A percentile compares a stretch with the other conserved stretches of the same genome.
phyloP scores from a whole-genome alignment of 169 alveolate genomes.

The Cryptosporidium sp. region DNA sequence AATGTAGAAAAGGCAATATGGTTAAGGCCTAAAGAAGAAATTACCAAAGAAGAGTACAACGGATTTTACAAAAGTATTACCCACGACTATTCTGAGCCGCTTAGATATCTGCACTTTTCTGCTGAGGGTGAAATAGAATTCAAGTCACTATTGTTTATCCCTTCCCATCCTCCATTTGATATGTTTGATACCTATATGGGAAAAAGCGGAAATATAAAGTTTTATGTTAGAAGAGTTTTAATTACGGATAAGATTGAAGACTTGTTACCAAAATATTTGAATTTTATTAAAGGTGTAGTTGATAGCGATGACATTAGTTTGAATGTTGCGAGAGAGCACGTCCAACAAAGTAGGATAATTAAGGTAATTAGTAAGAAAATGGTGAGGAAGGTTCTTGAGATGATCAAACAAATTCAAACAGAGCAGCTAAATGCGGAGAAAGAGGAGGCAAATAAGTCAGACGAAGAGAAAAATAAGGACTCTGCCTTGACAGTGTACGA shows the following conservation, averaged over 20 bases:
- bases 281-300: conserved; percentile 94
- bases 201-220: conserved; percentile 64
- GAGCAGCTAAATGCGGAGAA: conserved; percentile 83
- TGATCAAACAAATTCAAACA: conserved; percentile 82
- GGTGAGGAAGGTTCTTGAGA: conserved; percentile 95
- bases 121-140: conserved; percentile 99
- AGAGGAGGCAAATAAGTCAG: conserved; percentile 81
- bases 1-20: conserved; percentile 98
- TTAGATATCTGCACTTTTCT: conserved; percentile 96
- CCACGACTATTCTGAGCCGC: conserved; percentile 95
- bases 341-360: conserved; percentile 93
- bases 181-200: conserved; percentile 91
- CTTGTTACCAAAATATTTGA: conserved; percentile 93
- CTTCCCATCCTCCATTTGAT: conserved; percentile 93
- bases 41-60: conserved; percentile 95
- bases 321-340: conserved; percentile 93
- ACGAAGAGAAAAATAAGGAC: conserved; percentile 87
- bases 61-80: conserved; percentile 95
- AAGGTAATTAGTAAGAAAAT: conserved; percentile 95
- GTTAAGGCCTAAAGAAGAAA: conserved; percentile 95
- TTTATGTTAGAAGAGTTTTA: conserved; percentile 90
- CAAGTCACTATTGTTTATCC: conserved; percentile 96
- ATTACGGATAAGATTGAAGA: conserved; percentile 94
- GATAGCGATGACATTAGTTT: conserved; percentile 96
- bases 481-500: conserved; percentile 69